Percentiles rank a stretch among this genome's conserved stretches.
phyloP scores from a whole-genome alignment of 768 basidiomycete genomes.

The Hemileccinum rubropunctum region DNA sequence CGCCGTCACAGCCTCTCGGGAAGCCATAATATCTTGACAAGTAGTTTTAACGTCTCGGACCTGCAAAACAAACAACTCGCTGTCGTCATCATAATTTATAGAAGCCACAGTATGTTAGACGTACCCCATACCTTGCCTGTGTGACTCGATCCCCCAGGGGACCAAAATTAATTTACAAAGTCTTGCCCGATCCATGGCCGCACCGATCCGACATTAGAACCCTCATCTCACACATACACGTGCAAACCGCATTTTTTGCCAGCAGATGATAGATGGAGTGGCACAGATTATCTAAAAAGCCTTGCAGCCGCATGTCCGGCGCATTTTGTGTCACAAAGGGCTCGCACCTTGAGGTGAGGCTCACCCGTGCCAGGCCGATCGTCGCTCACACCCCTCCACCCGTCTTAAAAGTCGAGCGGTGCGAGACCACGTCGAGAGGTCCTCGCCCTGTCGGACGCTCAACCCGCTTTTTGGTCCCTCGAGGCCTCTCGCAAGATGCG shows the following conservation, averaged over 20 bases:
- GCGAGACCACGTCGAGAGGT: background rate
- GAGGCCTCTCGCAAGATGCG: conserved; percentile 17
- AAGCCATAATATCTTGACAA: background rate
- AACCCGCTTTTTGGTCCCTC: background rate
- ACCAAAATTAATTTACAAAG: background rate
- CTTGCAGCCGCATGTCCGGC: conserved; percentile 25
- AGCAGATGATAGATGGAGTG: conserved; percentile 14
- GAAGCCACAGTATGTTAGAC: too few relatives aligned
- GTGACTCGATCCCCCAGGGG: background rate
- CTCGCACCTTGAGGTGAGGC: conserved; percentile 9
- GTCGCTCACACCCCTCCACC: background rate
- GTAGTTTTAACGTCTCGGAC: background rate
- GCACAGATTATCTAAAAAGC: conserved; percentile 27
- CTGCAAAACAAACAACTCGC: background rate
- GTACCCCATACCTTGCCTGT: background rate
- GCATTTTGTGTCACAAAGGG: conserved; percentile 19
- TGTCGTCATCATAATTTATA: background rate
- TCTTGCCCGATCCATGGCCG: conserved; percentile 12
- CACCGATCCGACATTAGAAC: conserved; percentile 6
- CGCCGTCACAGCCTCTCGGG: background rate
- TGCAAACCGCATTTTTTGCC: conserved; percentile 22
- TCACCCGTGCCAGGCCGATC: background rate
- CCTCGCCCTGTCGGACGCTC: background rate
- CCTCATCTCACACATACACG: conserved; percentile 15
- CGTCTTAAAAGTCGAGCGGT: background rate